Conservation (phyloP, 345 rosid species). For the Dipteronia sinensis region DNA sequence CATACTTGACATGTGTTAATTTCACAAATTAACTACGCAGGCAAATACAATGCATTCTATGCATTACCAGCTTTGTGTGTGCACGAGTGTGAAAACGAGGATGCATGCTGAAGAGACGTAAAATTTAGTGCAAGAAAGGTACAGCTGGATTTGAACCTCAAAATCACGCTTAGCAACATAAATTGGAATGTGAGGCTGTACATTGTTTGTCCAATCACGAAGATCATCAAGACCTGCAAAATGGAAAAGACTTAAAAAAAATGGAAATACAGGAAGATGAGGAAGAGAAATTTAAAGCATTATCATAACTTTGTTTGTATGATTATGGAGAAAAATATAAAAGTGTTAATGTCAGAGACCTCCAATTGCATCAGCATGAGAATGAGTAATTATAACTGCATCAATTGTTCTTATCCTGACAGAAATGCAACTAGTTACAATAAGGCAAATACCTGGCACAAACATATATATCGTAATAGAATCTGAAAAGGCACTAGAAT, state of each 20-base stretch:
- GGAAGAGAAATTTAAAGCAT: slow-evolving; percentile 17
- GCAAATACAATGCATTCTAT: neutral
- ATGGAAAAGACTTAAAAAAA: slow-evolving; percentile 12
- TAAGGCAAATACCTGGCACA: slow-evolving; percentile 25
- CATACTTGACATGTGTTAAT: too few relatives aligned
- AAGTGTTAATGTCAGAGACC: slow-evolving; percentile 75
- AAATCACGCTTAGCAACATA: slow-evolving; percentile 80
- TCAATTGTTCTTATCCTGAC: slow-evolving; percentile 97
- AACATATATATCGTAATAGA: slow-evolving; percentile 19
- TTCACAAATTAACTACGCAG: neutral
- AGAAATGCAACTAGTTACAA: slow-evolving; percentile 58
- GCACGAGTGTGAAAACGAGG: too few relatives aligned
- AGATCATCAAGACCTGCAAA: slow-evolving; percentile 89
- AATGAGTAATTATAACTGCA: slow-evolving; percentile 96
- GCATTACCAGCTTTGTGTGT: neutral
- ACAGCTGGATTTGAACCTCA: slow-evolving; percentile 47
- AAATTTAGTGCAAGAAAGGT: neutral
- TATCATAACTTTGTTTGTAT: slow-evolving; percentile 11
- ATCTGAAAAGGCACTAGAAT: slow-evolving; percentile 19
- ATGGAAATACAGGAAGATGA: slow-evolving; percentile 8
- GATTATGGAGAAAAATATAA: slow-evolving; percentile 25
- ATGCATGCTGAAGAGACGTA: neutral
- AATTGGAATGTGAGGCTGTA: slow-evolving; percentile 78
- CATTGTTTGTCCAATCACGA: slow-evolving; percentile 96
- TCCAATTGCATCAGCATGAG: slow-evolving; percentile 99